Evolutionary conservation across 2,329 filamentous ascomycete genomes (phyloP), one percentile per base, ranked within the genome.

Genomic region (Thermothelomyces thermophilus): DNA sequence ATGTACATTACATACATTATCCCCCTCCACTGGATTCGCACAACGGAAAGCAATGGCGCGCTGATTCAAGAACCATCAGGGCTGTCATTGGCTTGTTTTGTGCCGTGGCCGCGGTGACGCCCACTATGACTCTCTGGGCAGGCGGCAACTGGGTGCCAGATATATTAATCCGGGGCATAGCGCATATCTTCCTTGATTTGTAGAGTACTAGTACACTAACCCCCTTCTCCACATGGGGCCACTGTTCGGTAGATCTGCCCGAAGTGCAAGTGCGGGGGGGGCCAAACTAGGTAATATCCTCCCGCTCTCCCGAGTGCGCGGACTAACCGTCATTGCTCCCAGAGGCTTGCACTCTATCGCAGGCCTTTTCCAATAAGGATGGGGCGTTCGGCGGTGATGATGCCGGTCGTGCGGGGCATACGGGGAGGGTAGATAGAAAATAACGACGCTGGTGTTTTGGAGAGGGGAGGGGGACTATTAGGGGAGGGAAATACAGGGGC

Each of bases 121-220:
- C 28, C 35, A 36, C 5, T 26, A n/a, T 26, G 9, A 9, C 24
- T 5, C 5, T 26, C 24, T 26, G 14, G 46, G 31, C 42, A 39
- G 26, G 46, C 42, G 37, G 42, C 31, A 26, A 34, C 19, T 33
- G 42, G 34, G 46, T 43, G 20, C 42, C 36, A 53, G 39, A 47
- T 53, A 53, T 31, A 53, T 53, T 53, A 50, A 46, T 43, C 33
- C 19, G 37, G 46, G 46, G 51, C 13, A 31, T 3, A 10, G 43
- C n/a, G 43, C 30, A 51, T 50, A 42, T 42, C 37, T n/a, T 37
- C 37, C 42, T 33, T 45, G 50, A 35, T 51, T 47, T 44, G 47
- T 26, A 48, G 45, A 20, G 35, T 17, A n/a, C n/a, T n/a, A n/a
- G n/a, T n/a, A n/a, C n/a, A n/a, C n/a, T n/a, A n/a, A n/a, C 3